phyloP scores from a whole-genome alignment of 1,284 basidiomycete species.

The Boletus semigastroideus region DNA sequence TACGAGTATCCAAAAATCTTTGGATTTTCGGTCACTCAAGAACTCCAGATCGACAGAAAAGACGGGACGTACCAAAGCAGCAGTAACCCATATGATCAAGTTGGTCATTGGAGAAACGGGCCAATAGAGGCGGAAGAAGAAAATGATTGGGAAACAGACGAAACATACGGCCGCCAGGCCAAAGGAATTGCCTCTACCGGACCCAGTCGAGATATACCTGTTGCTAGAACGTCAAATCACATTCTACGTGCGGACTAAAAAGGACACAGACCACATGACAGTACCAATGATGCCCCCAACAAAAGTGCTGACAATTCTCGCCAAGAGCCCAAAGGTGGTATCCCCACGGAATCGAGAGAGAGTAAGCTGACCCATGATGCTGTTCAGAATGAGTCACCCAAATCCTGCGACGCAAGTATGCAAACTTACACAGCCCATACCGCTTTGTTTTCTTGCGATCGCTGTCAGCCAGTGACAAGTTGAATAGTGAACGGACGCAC shows the following conservation, averaged over 20 bases:
- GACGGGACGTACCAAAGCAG: constrained; percentile 51
- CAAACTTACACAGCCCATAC: constrained; percentile 55
- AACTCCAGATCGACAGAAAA: background rate
- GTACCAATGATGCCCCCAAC: constrained; percentile 69
- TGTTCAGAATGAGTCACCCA: constrained; percentile 25
- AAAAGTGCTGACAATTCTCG: constrained; percentile 68
- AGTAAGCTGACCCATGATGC: constrained; percentile 73
- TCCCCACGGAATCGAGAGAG: constrained; percentile 73
- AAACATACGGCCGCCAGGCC: constrained; percentile 71
- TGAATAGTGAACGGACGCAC: constrained; percentile 36
- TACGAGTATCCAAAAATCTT: constrained; percentile 76
- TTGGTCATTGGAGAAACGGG: constrained; percentile 72
- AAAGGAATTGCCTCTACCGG: constrained; percentile 67
- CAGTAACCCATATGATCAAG: constrained; percentile 74
- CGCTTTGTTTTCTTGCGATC: constrained; percentile 46
- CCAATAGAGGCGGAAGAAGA: constrained; percentile 70
- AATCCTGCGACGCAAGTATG: background rate
- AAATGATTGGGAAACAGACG: constrained; percentile 71
- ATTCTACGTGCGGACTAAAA: background rate
- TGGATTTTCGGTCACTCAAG: background rate
- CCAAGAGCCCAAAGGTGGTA: constrained; percentile 67
- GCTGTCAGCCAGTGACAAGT: background rate
- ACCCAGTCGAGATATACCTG: constrained; percentile 75
- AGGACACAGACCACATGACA: constrained; percentile 58
- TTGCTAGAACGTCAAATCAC: background rate